Evolutionary conservation across 441 rosid species (phyloP), one percentile per base, ranked within the genome.

Genomic region (Sinapis alba): DNA sequence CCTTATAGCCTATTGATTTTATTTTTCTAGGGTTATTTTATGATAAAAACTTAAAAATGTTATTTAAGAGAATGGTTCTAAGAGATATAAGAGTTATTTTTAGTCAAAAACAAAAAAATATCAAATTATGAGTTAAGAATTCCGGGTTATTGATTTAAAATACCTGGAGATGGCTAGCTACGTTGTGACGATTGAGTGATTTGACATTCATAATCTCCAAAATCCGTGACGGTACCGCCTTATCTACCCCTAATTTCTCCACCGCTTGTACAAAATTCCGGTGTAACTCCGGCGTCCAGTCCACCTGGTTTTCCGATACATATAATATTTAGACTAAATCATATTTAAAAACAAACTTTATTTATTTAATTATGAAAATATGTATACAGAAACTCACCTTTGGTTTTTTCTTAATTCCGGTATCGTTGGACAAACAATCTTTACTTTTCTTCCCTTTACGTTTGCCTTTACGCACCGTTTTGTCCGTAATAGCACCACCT

Each of bases 81-180:
- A n/a, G n/a, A n/a, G n/a, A n/a, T n/a, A n/a, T n/a, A n/a, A n/a
- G n/a, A n/a, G n/a, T n/a, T n/a, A n/a, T n/a, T n/a, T n/a, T n/a
- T n/a, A n/a, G n/a, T n/a, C n/a, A n/a, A n/a, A n/a, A n/a, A n/a
- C n/a, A n/a, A n/a, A n/a, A n/a, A n/a, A n/a, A n/a, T n/a, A n/a
- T n/a, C n/a, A n/a, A n/a, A n/a, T n/a, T n/a, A n/a, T n/a, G n/a
- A n/a, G n/a, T n/a, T n/a, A n/a, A n/a, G n/a, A n/a, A n/a, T n/a
- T n/a, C n/a, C n/a, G n/a, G n/a, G n/a, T n/a, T n/a, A n/a, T n/a
- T n/a, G n/a, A n/a, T n/a, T n/a, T n/a, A 5, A 53, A 67, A 1
- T 86, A 94, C 99, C 82, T 94, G 99, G 34, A 92, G 99, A 83
- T 92, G 99, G 76, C 98, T 94, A 16, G 97, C 99, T 5, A 94